A percentile compares a stretch with the other conserved stretches of the same genome.
phyloP scores from a whole-genome alignment of 768 basidiomycete species.

The Calocybe cyanea region DNA sequence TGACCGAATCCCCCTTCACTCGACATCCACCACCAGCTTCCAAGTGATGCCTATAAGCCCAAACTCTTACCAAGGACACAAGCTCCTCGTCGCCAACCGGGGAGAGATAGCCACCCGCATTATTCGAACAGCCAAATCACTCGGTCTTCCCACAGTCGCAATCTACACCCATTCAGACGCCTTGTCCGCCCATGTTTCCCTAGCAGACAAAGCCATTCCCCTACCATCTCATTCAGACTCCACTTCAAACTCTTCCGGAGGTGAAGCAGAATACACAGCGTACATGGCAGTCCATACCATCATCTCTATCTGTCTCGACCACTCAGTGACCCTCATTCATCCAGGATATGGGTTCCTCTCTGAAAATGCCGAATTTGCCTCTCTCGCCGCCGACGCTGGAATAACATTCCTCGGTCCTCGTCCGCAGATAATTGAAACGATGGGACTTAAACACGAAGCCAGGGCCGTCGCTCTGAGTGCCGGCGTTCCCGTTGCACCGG shows the following conservation, averaged over 20 bases:
- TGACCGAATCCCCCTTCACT: too few species aligned
- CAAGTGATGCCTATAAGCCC: too few species aligned
- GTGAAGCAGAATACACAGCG: conserved; percentile 35
- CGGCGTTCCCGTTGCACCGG: conserved; percentile 53
- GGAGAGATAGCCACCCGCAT: conserved; percentile 71
- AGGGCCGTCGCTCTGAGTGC: conserved; percentile 40
- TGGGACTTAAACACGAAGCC: conserved; percentile 66
- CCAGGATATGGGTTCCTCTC: conserved; percentile 67
- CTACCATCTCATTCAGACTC: conserved; percentile 22
- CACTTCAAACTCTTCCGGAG: neutral
- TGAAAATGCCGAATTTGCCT: conserved; percentile 58
- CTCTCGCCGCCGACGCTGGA: conserved; percentile 39
- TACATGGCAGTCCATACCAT: conserved; percentile 40
- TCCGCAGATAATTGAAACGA: conserved; percentile 42
- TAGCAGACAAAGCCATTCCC: conserved; percentile 48
- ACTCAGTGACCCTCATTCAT: conserved; percentile 48
- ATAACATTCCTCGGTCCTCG: conserved; percentile 58
- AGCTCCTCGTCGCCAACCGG: conserved; percentile 64
- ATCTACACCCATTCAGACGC: conserved; percentile 60
- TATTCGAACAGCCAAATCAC: conserved; percentile 48
- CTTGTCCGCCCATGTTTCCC: conserved; percentile 51
- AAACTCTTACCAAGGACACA: conserved; percentile 31
- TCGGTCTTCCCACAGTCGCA: conserved; percentile 51
- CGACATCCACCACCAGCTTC: too few species aligned
- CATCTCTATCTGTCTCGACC: conserved; percentile 36